Evolutionary conservation across 83 land plant species (phyloP), one percentile per base, ranked within the genome.

Genomic region (Diphasiastrum complanatum): DNA sequence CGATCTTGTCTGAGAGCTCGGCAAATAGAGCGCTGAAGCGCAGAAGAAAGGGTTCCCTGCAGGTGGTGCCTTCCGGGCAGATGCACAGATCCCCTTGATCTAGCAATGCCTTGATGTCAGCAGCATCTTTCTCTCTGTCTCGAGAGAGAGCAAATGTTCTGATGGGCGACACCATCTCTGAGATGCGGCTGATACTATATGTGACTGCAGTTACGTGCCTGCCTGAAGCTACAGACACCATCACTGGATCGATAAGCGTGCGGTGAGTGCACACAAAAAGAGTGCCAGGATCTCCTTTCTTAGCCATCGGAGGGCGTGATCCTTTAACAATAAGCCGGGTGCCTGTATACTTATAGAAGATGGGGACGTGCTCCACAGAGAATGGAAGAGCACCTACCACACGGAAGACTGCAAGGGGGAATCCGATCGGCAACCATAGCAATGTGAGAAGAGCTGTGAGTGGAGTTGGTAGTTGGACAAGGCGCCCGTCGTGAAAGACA

Each of bases 21-120:
- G 75, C 75, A 57, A 71, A 71, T 22, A 71, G 47, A 1, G 75
- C 61, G 49, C 75, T 71, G 38, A 71, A 71, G 0, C 75, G 33
- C 32, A 71, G 50, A 50, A 71, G 54, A 28, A 50, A 71, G 23
- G 75, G 75, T 24, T 71, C 75, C 34, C 75, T 43, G 30, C 75
- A 71, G 26, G 75, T 71, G 8, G 75, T 71, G 10, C 75, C 75
- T 57, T 71, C 75, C 3, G 75, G 75, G 41, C 75, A 71, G 3
- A 71, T 55, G n/a, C 19, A 28, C 1, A 71, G 19, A 24, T 71
- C 69, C 19, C 59, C 75, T 28, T 64, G 35, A 22, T 32, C 28
- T n/a, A 71, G 69, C 0, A 71, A 33, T 1, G 30, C 31, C 61
- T 14, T 45, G 23, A 71, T 64, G 33, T 28, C 46, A n/a, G 47